Evolutionary conservation across 2,329 filamentous ascomycete species (phyloP), one percentile per base, ranked within the genome.

Genomic region (Pseudogymnoascus sp.): DNA sequence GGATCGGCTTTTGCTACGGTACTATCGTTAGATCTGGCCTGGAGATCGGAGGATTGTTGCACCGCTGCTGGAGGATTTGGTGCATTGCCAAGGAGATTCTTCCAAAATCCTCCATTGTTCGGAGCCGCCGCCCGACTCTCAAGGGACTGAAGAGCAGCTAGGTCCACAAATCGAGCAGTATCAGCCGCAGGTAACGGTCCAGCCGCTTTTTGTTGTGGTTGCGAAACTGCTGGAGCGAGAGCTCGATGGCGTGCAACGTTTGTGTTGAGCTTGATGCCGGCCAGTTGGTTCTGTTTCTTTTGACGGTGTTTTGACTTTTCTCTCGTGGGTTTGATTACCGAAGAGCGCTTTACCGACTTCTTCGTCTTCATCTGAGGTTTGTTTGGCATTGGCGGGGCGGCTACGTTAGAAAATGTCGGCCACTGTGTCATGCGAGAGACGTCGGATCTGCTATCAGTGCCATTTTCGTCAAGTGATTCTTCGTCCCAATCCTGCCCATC

Each of bases 181-280:
- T 68, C 60, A 8, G 65, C 65, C 47, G 62, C 57, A 3, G 59
- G 39, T 38, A 62, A 60, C 25, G 58, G 38, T 7, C 39, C 34
- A 18, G 47, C 54, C 34, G 20, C 18, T 16, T 20, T 22, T 25
- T 64, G 58, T 65, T 63, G 58, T 61, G 66, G 63, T 34, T 74
- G 70, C 28, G 76, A 73, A 34, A 73, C 74, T 11, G 76, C 69
- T 72, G 78, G 70, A 69, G 78, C 65, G 71, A 81, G 70, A 77
- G 77, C 63, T 72, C 76, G 63, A 16, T 67, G 54, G 69, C 74
- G 66, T 32, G 83, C 76, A 76, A 90, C 86, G 69, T 86, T 86
- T 2, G 88, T 91, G 65, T 90, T 84, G 18, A 91, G 71, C 64
- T 78, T 86, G 68, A 89, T 88, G 11, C 85, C 85, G 7, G 81